These are phyloP conservation scores for Bigelowiella natans DNA, from an alignment of 78 protist species.

Conservation along the genomic window DNA sequence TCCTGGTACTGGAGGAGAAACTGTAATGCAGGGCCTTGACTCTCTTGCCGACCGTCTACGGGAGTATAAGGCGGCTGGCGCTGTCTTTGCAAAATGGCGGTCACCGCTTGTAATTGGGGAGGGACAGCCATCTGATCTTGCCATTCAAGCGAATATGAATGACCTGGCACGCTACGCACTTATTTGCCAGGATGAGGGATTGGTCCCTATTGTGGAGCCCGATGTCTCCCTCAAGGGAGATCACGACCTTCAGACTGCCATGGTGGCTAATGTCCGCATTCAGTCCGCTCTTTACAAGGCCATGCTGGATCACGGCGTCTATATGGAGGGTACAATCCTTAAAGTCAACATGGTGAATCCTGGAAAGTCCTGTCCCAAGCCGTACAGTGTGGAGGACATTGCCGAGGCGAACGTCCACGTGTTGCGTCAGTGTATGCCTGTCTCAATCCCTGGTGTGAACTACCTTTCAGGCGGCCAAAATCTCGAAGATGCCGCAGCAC, in stretches of 20 bases:
- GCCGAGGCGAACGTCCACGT: not conserved
- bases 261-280: not conserved
- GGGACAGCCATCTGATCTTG: slow-evolving; percentile 8
- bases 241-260: slow-evolving; percentile 20
- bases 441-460: slow-evolving; percentile 4
- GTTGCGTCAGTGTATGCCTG: not conserved
- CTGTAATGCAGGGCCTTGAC: slow-evolving; percentile 29
- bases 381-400: not conserved
- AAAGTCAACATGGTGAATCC: slow-evolving; percentile 9
- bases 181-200: slow-evolving; percentile 16
- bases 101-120: slow-evolving; percentile 14
- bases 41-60: slow-evolving; percentile 15
- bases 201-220: slow-evolving; percentile 31
- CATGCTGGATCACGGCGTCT: not conserved
- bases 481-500: slow-evolving; percentile 12
- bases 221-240: slow-evolving; percentile 12
- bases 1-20: slow-evolving; percentile 19
- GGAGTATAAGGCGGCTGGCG: slow-evolving; percentile 10
- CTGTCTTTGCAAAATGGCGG: slow-evolving; percentile 23
- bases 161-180: slow-evolving; percentile 32
- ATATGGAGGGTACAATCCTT: not conserved
- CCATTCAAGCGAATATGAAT: slow-evolving; percentile 18
- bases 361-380: not conserved
- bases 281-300: not conserved
- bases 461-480: not conserved